phyloP scores from a whole-genome alignment of 345 rosid genomes.

The Syzygium jambos region DNA sequence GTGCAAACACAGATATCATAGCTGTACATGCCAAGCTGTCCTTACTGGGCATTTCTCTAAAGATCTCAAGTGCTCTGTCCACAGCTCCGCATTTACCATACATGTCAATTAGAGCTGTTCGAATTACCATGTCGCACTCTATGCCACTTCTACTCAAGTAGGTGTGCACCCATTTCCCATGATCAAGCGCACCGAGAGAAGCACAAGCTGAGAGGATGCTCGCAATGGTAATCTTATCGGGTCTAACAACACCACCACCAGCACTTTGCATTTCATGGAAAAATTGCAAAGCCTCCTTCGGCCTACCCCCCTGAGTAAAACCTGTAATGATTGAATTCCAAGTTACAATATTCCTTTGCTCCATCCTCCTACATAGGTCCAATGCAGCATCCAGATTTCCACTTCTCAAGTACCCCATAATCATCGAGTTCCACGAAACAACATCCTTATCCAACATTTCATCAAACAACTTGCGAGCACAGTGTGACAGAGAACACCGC shows the following conservation, averaged over 20 bases:
- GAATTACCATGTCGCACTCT: constrained; percentile 38
- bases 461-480: constrained; percentile 44
- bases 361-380: constrained; percentile 28
- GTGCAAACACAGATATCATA: constrained; percentile 51
- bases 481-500: constrained; percentile 7
- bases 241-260: constrained; percentile 13
- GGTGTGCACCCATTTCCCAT: constrained; percentile 40
- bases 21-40: constrained; percentile 57
- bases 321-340: constrained; percentile 63
- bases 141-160: constrained; percentile 36
- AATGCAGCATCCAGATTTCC: constrained; percentile 34
- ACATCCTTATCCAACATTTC: constrained; percentile 39
- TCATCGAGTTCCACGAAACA: constrained; percentile 55
- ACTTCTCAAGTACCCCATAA: constrained; percentile 40
- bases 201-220: constrained; percentile 57
- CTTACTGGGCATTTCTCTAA: constrained; percentile 32
- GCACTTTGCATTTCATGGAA: constrained; percentile 39
- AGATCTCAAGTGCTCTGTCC: constrained; percentile 33
- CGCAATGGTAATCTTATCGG: constrained; percentile 50
- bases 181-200: constrained; percentile 43
- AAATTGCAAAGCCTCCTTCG: constrained; percentile 40
- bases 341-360: constrained; percentile 25
- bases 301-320: constrained; percentile 41
- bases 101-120: constrained; percentile 57
- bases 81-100: constrained; percentile 55